Evolutionary conservation across 2,329 filamentous ascomycete genomes (phyloP), one percentile per base, ranked within the genome.

Genomic region (Diplodia scrobiculata): DNA sequence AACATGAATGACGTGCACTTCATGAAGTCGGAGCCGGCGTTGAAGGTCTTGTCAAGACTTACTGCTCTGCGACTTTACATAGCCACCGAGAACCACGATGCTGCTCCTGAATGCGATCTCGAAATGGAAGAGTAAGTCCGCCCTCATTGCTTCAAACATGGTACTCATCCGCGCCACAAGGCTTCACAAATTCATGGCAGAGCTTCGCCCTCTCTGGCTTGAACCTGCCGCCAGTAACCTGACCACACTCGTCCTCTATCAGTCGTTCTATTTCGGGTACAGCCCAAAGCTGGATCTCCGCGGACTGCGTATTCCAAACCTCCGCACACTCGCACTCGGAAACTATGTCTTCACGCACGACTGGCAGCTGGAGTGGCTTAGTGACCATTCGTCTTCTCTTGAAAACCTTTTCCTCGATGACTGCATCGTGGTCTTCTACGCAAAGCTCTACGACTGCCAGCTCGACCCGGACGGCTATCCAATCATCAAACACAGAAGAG

Each of bases 351-450:
- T 84, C 55, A 74, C 75, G 4, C 75, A 82, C 38, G 76, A 82
- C 21, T 79, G 77, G 73, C 81, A 84, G 63, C 69, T 83, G 0
- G 78, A 79, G 10, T 84, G 81, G 81, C 77, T 84, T 3, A 66
- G 79, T 0, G 75, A 75, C 0, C 73, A 83, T 3, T 73, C 70
- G 4, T 13, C 67, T 0, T 80, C 79, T 0, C 72, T 84, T 0
- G 68, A 77, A 14, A 75, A 79, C 48, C 69, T 84, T 0, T 76
- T 79, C 13, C 72, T 84, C 0, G 80, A 82, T 50, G 72, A 80
- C 63, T 83, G 81, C 63, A 73, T 76, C 0, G 79, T 81, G 25
- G 62, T 74, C 17, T 69, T 52, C 21, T 58, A 60, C 14, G 27
- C 68, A 0, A 27, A 38, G 1, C 55, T 72, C 14, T 14, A 21